Conservation (phyloP, 441 rosid species). For the Populus tomentosa region DNA sequence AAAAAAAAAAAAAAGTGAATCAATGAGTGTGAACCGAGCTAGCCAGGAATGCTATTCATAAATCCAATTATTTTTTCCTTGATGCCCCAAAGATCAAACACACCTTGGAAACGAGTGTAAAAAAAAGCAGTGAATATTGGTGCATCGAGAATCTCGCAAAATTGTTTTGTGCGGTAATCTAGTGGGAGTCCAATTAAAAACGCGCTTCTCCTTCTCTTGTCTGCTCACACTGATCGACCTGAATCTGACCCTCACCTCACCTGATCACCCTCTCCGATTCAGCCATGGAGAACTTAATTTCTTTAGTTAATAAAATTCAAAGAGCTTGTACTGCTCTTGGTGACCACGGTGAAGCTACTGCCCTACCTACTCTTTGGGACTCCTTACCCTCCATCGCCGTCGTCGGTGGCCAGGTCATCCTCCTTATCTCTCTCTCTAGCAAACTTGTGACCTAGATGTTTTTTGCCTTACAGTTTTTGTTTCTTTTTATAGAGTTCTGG, state of each 20-base stretch:
- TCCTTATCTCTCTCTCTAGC: not conserved
- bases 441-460: not conserved
- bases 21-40: no score
- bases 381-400: conserved; percentile 92
- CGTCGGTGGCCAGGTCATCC: conserved; percentile 92
- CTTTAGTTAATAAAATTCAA: conserved; percentile 94
- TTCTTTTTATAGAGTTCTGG: conserved; percentile 72
- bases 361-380: conserved; percentile 97
- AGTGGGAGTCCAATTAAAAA: no score
- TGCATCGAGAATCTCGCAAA: no score
- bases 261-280: conserved; percentile 19
- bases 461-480: not conserved
- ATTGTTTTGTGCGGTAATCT: no score
- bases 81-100: no score
- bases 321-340: conserved; percentile 99
- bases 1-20: no score
- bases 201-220: no score
- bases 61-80: no score
- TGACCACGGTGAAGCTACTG: conserved; percentile 84
- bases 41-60: no score
- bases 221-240: not conserved
- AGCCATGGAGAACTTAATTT: conserved; percentile 98
- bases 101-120: no score
- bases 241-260: not conserved
- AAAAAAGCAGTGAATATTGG: no score